Evolutionary conservation across 2,329 filamentous ascomycete genomes (phyloP), one percentile per base, ranked within the genome.

Genomic region (Anisogramma anomala): DNA sequence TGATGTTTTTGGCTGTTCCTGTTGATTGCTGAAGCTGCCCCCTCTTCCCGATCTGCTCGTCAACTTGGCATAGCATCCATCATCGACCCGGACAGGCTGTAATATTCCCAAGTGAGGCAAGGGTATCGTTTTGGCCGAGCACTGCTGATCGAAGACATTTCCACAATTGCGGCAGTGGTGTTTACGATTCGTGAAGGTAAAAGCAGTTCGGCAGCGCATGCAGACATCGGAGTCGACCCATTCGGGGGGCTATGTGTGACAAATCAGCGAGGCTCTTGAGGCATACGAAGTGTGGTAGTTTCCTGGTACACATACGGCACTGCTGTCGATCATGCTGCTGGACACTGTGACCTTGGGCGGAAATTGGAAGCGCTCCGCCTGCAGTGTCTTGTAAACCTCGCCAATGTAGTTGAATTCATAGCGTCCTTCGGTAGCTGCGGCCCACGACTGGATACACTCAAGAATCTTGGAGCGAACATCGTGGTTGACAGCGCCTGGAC

Each of bases 191-290:
- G 89, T 98, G 57, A 98, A 95, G 35, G 86, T 95, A 55, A 98
- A 98, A 14, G 86, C 66, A 10, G 89, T 95, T 52, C 91, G 79
- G 60, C 91, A 98, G 57, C 91, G 82, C 87, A 98, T 95, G 60
- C 91, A 98, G 23, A 98, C 89, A 55, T 98, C 91, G 9, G 89
- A 95, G 63, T 98, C 91, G 37, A 81, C 79, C 91, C 91, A 98
- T 63, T 98, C 91, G 0, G 91, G 91, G 8, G 91, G 91, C 81
- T 94, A 33, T 46, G 44, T 37, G 48, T 34, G 32, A 36, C 6
- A 38, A 6, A 14, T 5, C n/a, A 30, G 11, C 5, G 26, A 4
- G 3, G 18, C 14, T n/a, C 5, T 9, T 18, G 2, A n/a, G n/a
- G n/a, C n/a, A n/a, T n/a, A n/a, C n/a, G n/a, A n/a, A n/a, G 27